Evolutionary conservation across 2,329 filamentous ascomycete species (phyloP).

Genomic region (Grosmannia huntii): DNA sequence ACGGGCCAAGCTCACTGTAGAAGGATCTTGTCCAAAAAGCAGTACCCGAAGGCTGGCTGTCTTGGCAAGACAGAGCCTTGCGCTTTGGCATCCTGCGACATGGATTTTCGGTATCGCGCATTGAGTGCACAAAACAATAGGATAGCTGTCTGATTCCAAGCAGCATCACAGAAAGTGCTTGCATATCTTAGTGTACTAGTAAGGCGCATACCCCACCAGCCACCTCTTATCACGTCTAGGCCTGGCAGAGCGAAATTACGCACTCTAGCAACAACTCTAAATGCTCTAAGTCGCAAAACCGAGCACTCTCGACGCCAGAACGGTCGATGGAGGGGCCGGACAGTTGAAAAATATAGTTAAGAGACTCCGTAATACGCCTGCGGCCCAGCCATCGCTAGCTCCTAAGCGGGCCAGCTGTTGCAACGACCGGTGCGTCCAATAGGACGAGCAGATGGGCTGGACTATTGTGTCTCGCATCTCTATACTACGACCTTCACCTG

Average conservation of each 20-base stretch:
- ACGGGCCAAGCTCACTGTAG: background rate
- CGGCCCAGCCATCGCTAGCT: background rate
- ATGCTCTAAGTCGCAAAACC: background rate
- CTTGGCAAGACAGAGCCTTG: background rate
- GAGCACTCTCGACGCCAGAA: background rate
- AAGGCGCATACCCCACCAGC: background rate
- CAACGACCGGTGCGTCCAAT: background rate
- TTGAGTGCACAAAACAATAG: background rate
- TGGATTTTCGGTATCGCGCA: too few species aligned
- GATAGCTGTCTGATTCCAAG: background rate
- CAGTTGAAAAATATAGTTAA: background rate
- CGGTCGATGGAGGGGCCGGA: background rate
- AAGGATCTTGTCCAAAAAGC: background rate
- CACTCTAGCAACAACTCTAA: background rate
- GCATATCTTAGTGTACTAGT: background rate
- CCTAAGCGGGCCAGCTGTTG: background rate
- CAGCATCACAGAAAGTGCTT: background rate
- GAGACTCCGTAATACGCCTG: background rate
- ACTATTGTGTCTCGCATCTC: background rate
- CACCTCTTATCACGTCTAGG: background rate
- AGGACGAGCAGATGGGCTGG: background rate
- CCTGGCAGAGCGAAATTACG: background rate
- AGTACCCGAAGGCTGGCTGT: background rate
- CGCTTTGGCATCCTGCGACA: too few species aligned
- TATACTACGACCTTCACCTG: background rate